Conservation (phyloP, 2,329 filamentous ascomycete species). For the Mycosphaerella arachidis region DNA sequence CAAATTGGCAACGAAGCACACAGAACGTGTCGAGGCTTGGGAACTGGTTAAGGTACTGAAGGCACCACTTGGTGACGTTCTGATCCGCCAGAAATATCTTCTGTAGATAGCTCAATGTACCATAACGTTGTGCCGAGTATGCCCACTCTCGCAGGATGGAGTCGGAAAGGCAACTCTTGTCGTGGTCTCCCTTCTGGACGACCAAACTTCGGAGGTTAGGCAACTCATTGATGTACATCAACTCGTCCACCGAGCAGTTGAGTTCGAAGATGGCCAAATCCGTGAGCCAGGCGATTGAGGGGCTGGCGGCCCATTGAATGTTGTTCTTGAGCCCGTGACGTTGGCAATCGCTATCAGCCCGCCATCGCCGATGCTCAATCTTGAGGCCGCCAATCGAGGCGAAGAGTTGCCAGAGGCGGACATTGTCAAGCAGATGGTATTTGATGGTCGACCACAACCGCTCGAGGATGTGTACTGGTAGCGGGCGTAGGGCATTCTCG, state of each 20-base stretch:
- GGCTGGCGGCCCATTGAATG: not conserved
- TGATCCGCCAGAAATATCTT: constrained; percentile 16
- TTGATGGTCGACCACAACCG: constrained; percentile 13
- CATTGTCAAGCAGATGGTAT: not conserved
- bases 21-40: constrained; percentile 17
- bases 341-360: not conserved
- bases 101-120: constrained; percentile 17
- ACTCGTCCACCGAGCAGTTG: constrained; percentile 2
- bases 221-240: constrained; percentile 14
- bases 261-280: constrained; percentile 13
- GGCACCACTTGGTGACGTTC: constrained; percentile 7
- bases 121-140: constrained; percentile 8
- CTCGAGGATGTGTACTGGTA: constrained; percentile 10
- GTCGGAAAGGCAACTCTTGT: constrained; percentile 12
- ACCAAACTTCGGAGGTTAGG: constrained; percentile 15
- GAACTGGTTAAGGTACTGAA: constrained; percentile 19
- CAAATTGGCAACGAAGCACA: constrained; percentile 3
- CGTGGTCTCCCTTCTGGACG: constrained; percentile 2
- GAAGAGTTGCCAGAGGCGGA: constrained; percentile 4
- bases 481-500: constrained; percentile 8
- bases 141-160: constrained; percentile 22
- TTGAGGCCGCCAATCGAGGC: not conserved
- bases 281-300: constrained; percentile 18
- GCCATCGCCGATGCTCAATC: not conserved
- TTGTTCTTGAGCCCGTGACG: not conserved